Evolutionary conservation across 2,329 filamentous ascomycete species (phyloP).

Genomic region (Sporothrix humicola): DNA sequence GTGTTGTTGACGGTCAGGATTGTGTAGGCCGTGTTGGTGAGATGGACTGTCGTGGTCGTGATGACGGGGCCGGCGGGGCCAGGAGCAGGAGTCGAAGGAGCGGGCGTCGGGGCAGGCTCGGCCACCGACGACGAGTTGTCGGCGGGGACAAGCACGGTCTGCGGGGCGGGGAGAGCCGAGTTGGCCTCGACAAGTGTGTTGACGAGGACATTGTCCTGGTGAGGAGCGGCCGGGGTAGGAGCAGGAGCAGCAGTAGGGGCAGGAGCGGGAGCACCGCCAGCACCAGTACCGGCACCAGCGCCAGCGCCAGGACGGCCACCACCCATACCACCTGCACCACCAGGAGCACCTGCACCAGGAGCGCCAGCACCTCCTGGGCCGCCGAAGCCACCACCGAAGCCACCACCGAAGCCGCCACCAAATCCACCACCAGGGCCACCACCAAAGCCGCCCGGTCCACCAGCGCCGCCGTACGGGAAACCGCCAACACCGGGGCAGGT

Average conservation of each 20-base stretch:
- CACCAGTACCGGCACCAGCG: background rate
- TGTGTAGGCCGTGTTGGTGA: constrained; percentile 40
- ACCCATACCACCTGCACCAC: background rate
- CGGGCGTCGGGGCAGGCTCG: background rate
- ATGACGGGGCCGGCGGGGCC: constrained; percentile 29
- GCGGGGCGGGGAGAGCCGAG: constrained; percentile 9
- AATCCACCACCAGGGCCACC: constrained; percentile 39
- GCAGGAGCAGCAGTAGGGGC: background rate
- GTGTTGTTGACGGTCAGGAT: constrained; percentile 21
- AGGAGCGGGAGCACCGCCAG: background rate
- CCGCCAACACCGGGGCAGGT: constrained; percentile 33
- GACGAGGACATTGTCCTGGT: background rate
- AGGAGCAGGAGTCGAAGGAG: background rate
- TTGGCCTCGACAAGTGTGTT: background rate
- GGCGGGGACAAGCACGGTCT: constrained; percentile 10
- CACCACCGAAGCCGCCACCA: constrained; percentile 38
- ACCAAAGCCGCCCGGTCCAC: constrained; percentile 38
- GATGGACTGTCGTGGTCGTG: constrained; percentile 46
- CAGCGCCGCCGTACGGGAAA: constrained; percentile 27
- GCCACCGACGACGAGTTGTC: constrained; percentile 8
- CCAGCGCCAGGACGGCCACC: background rate
- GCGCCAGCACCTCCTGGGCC: too few relatives aligned
- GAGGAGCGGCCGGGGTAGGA: background rate
- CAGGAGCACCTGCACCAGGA: background rate
- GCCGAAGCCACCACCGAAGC: background rate